A percentile compares a stretch with the other conserved stretches of the same genome.
Evolutionary conservation across 2,329 filamentous ascomycete genomes (phyloP).

Genomic region (Geosmithia morbida): DNA sequence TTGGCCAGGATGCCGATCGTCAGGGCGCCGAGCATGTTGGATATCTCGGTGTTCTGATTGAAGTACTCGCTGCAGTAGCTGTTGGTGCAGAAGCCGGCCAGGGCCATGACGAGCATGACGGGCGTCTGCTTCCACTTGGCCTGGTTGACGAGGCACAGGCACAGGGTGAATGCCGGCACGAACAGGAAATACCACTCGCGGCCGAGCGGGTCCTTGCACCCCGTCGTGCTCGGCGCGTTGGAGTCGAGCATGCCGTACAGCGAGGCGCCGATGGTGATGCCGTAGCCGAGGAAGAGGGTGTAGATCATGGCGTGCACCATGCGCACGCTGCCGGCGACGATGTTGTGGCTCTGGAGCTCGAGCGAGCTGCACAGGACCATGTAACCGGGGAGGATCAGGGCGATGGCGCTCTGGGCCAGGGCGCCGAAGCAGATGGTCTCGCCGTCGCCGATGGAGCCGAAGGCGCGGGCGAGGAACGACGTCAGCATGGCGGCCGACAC

Average conservation of each 20-base stretch:
- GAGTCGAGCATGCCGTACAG: conserved; percentile 50
- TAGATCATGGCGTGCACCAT: conserved; percentile 68
- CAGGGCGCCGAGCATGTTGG: conserved; percentile 64
- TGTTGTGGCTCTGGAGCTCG: conserved; percentile 55
- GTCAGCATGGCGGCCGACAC: conserved; percentile 46
- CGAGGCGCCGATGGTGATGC: conserved; percentile 54
- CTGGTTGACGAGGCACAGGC: conserved; percentile 66
- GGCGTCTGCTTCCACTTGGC: conserved; percentile 68
- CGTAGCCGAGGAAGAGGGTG: conserved; percentile 59
- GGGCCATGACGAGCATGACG: conserved; percentile 59
- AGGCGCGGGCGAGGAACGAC: conserved; percentile 53
- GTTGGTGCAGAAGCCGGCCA: conserved; percentile 63
- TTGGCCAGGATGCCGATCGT: conserved; percentile 67
- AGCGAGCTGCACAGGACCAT: conserved; percentile 33
- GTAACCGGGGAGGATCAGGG: conserved; percentile 54
- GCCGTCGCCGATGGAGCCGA: conserved; percentile 48
- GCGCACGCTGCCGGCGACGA: conserved; percentile 58
- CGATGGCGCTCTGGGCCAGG: conserved; percentile 59
- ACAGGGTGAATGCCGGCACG: conserved; percentile 60
- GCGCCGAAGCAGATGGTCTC: conserved; percentile 57
- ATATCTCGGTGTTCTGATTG: conserved; percentile 55
- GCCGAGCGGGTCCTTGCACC: conserved; percentile 28
- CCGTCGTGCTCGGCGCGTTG: conserved; percentile 30
- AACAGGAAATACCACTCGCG: conserved; percentile 49
- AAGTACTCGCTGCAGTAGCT: conserved; percentile 57